Conservation (phyloP, 78 protist genomes). For the Anaeramoeba flamelloides region DNA sequence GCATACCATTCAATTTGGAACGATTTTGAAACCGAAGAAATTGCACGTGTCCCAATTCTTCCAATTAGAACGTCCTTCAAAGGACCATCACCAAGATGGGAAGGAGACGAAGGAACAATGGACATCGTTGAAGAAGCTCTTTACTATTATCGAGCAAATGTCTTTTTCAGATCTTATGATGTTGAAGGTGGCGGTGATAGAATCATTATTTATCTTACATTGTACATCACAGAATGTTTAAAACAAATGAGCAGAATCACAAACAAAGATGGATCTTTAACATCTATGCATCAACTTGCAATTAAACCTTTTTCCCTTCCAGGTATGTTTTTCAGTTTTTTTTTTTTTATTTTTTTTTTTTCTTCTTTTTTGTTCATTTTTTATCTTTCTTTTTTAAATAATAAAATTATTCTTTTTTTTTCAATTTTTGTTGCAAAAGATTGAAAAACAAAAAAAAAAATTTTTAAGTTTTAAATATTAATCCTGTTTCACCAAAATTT, state of each 20-base stretch:
- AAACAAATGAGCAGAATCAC: not conserved
- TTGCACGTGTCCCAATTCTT: constrained; percentile 11
- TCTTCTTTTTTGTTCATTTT: not conserved
- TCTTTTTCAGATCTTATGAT: constrained; percentile 67
- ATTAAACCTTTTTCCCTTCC: too few relatives aligned
- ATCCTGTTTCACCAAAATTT: too few relatives aligned
- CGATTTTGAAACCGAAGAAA: too few relatives aligned
- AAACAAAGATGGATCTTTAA: constrained; percentile 32
- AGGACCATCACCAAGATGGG: constrained; percentile 11
- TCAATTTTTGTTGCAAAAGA: too few relatives aligned
- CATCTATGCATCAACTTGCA: too few relatives aligned
- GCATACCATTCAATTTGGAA: too few relatives aligned
- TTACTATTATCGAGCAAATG: constrained; percentile 63
- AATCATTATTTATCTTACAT: constrained; percentile 64
- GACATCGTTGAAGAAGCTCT: constrained; percentile 81
- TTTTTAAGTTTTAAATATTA: too few relatives aligned
- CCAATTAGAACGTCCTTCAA: constrained; percentile 13
- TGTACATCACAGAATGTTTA: constrained; percentile 59
- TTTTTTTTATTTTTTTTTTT: not conserved
- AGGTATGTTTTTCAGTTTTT: constrained; percentile 24
- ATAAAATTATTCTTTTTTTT: too few relatives aligned
- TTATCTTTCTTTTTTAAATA: too few relatives aligned
- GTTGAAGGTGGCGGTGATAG: constrained; percentile 71
- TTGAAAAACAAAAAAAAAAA: too few relatives aligned
- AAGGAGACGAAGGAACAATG: too few relatives aligned